Evolutionary conservation across 1,284 basidiomycete species (phyloP), one percentile per base, ranked within the genome.

Genomic region (Cystobasidiaceae sp.): DNA sequence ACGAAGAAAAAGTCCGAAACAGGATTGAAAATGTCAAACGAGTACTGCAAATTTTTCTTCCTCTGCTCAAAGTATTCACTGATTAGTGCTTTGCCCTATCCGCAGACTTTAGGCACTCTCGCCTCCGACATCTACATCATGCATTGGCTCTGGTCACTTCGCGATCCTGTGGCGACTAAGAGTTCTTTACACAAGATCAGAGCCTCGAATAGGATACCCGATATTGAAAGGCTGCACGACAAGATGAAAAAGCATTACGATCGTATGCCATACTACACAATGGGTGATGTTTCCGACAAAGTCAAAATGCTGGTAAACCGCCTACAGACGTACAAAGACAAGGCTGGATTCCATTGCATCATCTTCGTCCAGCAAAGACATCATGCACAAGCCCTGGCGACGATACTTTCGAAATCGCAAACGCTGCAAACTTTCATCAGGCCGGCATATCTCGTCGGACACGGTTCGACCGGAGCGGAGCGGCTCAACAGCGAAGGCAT

Each of bases 351-450:
- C 71, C 88, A 89, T 71, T 84, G 83, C 9, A 90, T 92, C 67
- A 80, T 92, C 28, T 93, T 93, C 73, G 88, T 89, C 8, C 84
- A 90, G 69, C 88, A 89, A 73, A 81, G 89, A 6, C 87, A 89
- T 70, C 81, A 87, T 19, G 90, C 88, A 2, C 78, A 81, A n/a
- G 83, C 83, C 49, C 79, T 93, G 6, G 81, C 86, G 1, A 82
- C 79, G 71, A 75, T 90, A 23, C 77, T 93, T 3, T 79, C 82
- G 1, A 80, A 79, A 34, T 80, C 88, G 4, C 80, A 84, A 0
- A 79, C 81, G 39, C 75, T 89, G 11, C 77, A 79, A 67, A 81
- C 79, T 3, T 80, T 82, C 71, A 80, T 91, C 56, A 79, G 80
- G 13, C 83, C 85, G 52, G 84, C 81, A 0, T 82, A 84, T 67